phyloP scores from a whole-genome alignment of 164 flowering plant species.

The Piper longum region DNA sequence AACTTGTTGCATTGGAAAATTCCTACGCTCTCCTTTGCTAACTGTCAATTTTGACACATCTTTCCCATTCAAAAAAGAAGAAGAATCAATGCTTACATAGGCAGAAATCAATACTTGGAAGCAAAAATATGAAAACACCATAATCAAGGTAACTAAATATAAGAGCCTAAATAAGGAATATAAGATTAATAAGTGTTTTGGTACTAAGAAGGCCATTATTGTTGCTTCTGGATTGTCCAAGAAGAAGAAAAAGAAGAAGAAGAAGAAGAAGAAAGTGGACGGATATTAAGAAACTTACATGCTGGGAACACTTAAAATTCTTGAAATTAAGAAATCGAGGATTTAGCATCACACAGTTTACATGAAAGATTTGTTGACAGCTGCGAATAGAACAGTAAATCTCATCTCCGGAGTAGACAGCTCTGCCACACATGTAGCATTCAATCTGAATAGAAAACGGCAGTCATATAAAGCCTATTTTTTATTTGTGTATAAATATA shows the following conservation, averaged over 20 bases:
- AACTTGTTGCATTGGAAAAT: too few species aligned
- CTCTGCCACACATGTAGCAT: slow-evolving; percentile 43
- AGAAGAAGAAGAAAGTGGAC: neutral
- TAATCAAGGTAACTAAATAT: neutral
- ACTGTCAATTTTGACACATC: too few species aligned
- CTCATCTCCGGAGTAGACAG: slow-evolving; percentile 45
- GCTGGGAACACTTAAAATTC: slow-evolving; percentile 83
- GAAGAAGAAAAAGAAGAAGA: neutral
- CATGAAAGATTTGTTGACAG: slow-evolving; percentile 50
- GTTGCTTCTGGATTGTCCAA: neutral
- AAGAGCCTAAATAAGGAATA: neutral
- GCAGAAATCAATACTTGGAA: too few species aligned
- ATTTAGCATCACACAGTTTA: slow-evolving; percentile 35
- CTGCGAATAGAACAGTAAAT: slow-evolving; percentile 48
- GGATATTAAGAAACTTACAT: slow-evolving; percentile 35
- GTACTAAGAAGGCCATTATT: neutral
- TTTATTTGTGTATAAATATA: neutral
- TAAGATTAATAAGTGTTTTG: neutral
- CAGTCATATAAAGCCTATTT: neutral
- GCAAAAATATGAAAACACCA: neutral
- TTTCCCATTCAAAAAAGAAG: neutral
- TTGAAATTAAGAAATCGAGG: slow-evolving; percentile 21
- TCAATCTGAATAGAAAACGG: slow-evolving; percentile 35
- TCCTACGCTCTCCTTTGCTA: too few species aligned
- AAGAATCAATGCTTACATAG: neutral